phyloP scores from a whole-genome alignment of 495 filamentous ascomycete species.

The Pyrenula massariospora region DNA sequence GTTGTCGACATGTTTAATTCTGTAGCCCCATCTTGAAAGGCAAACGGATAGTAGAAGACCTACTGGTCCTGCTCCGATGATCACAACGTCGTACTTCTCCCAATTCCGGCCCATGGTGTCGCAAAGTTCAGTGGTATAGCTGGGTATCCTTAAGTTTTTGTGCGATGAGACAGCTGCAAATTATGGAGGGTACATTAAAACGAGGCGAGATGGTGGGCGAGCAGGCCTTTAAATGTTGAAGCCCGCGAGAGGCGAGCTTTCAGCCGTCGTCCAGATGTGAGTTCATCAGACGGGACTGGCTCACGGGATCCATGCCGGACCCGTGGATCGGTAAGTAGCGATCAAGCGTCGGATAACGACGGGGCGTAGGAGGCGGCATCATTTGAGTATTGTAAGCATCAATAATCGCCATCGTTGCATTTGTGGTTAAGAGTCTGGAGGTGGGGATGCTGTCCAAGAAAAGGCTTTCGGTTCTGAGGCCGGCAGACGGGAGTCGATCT shows the following conservation, averaged over 20 bases:
- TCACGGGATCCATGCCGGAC: not conserved
- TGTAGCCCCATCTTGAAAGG: constrained; percentile 58
- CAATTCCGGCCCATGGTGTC: not conserved
- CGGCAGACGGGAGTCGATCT: not conserved
- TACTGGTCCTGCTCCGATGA: constrained; percentile 82
- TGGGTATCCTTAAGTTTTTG: not conserved
- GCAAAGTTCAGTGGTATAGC: not conserved
- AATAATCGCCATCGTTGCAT: not conserved
- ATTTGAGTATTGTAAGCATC: not conserved
- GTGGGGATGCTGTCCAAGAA: not conserved
- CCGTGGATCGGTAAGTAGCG: not conserved
- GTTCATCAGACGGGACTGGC: not conserved
- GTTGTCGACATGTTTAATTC: constrained; percentile 58
- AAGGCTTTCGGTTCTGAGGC: not conserved
- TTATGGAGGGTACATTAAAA: not conserved
- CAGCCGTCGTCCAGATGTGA: not conserved
- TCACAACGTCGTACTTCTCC: constrained; percentile 47
- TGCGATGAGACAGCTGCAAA: not conserved
- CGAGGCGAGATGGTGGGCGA: not conserved
- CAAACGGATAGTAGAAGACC: constrained; percentile 79
- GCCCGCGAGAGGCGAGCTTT: not conserved
- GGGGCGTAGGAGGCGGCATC: too few relatives aligned
- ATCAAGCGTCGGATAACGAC: not conserved
- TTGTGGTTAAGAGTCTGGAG: not conserved
- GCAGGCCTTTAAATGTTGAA: not conserved